Evolutionary conservation across 2,329 filamentous ascomycete species (phyloP), one percentile per base, ranked within the genome.

Genomic region (Diplocarpon rosae): DNA sequence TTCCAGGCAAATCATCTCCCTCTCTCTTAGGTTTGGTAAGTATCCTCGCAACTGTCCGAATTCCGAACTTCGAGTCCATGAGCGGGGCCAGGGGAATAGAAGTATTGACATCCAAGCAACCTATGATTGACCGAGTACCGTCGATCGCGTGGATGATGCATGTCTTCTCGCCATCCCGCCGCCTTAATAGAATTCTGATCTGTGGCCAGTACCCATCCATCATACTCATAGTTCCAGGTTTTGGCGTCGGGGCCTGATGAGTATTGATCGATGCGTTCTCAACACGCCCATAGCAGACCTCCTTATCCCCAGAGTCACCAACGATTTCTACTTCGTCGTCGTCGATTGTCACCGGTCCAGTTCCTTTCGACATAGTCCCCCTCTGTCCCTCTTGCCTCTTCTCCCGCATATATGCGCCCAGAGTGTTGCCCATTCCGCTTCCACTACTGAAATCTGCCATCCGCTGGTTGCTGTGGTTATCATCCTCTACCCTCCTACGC

Each of bases 241-340:
- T 86, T 0, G 80, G 78, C 2, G 71, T 75, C 1, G 86, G 87
- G 1, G 90, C 76, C 30, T 69, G 66, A 55, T 77, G 72, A 49
- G 81, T 83, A 51, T 80, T 78, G 34, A 92, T 68, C 43, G 68
- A 75, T 2, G 79, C 75, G 14, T 72, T 73, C 43, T 86, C 79
- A 15, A 93, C 65, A 65, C 83, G 83, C 34, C 87, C 87, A 58
- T 85, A 88, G 64, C 86, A 93, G 3, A 93, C 82, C 57, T 86
- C 78, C 58, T 85, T 76, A 15, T 79, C 72, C 37, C 69, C 73
- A 27, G 77, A 70, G 45, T 84, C 73, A 34, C 72, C 70, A 12
- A 79, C 62, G 30, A 78, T 66, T 15, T 73, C 64, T 3, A 78
- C 58, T 9, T 83, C 75, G 35, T 83, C 80, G 14, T 68, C 50